Conservation (phyloP, 371 early-diverging fungal species). For the Rhizopus delemar region DNA sequence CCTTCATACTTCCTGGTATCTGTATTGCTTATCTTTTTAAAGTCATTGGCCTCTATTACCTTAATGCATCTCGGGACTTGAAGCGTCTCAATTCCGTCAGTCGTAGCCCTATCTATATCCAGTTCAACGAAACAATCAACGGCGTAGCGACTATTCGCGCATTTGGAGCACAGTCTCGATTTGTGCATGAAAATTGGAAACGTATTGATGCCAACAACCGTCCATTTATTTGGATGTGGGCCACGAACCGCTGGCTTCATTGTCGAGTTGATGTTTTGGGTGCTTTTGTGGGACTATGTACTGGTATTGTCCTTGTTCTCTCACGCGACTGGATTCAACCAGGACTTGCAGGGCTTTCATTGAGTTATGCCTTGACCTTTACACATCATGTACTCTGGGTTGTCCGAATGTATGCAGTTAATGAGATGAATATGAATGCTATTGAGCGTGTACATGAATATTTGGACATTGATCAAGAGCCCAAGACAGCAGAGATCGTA, state of each 20-base stretch:
- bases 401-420: conserved; percentile 75
- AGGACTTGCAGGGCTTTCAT: conserved; percentile 77
- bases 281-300: conserved; percentile 71
- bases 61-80: conserved; percentile 77
- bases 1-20: conserved; percentile 57
- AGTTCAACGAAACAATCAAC: conserved; percentile 73
- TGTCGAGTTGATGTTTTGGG: conserved; percentile 76
- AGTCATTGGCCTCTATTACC: conserved; percentile 61
- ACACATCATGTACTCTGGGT: conserved; percentile 77
- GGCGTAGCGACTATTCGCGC: conserved; percentile 82
- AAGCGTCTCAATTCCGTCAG: conserved; percentile 85
- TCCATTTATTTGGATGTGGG: conserved; percentile 84
- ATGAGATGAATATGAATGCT: conserved; percentile 85
- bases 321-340: conserved; percentile 60
- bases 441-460: conserved; percentile 86
- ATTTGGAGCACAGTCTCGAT: conserved; percentile 64
- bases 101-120: conserved; percentile 78
- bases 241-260: conserved; percentile 86
- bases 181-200: conserved; percentile 58
- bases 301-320: conserved; percentile 61
- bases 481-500: conserved; percentile 46
- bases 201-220: conserved; percentile 72
- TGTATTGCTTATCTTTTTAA: conserved; percentile 50
- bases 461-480: conserved; percentile 68
- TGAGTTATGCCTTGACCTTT: conserved; percentile 70